Base-by-base conservation (phyloP, 106 monocot species). In the Vanilla planifolia region DNA sequence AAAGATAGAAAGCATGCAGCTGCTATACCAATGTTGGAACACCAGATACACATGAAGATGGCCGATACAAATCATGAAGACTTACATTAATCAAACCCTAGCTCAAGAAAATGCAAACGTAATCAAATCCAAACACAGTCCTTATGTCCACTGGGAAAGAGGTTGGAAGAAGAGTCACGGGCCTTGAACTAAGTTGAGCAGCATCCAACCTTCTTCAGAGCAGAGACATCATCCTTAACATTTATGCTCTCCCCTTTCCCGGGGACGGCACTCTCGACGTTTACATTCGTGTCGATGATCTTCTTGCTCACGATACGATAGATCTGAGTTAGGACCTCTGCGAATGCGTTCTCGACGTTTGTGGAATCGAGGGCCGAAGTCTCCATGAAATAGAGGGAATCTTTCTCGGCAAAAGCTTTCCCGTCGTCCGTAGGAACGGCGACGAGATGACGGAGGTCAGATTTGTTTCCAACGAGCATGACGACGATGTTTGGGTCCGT, bases 391-490 rank as follows among this genome's bases (percentile, higher is more conserved):
- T 67, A 80, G 43, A 75, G 71, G 0, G 69, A 64, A 36, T 75
- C 75, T 17, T 47, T 43, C 55, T 75, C 66, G 0, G 80, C 80
- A 11, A 80, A 75, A 11, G 65, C 50, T 51, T 75, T 66, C 2
- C 61, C 75, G 25, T 80, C 80, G 20, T 80, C 80, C 0, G 75
- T 51, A 26, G 61, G 34, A 17, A 80, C 75, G 1, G 80, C 71
- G 37, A 75, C 67, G 39, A 75, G 66, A 35, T 80, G 80, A 11
- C 75, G 74, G 8, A 80, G 65, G 25, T 80, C 80, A 1, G 75
- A 70, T 20, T 80, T 80, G 71, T 80, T 80, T 13, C 80, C 80
- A 3, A 80, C 28, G 25, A 80, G 65, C 80, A 80, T 80, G 15
- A 80, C 70, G 28, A 80, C 66, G 8, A 75, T 71, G 55, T 80